A percentile compares a stretch with the other conserved stretches of the same genome.
Evolutionary conservation across 176 grass and related monocot species (phyloP).

Genomic region (Coix lacrymajobi): DNA sequence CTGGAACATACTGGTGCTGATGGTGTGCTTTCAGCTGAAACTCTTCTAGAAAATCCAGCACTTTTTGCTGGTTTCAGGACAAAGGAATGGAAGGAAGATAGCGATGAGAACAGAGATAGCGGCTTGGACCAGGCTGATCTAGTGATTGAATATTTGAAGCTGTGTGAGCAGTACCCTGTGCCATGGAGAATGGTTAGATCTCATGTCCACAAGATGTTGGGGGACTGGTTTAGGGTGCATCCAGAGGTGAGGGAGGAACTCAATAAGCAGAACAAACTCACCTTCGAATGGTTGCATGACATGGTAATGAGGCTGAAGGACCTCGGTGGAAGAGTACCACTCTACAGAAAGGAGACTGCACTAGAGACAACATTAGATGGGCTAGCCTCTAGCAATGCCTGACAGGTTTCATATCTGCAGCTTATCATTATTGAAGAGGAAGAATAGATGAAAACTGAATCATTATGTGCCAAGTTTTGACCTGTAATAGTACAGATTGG

Average conservation of each 20-base stretch:
- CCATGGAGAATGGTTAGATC: slow-evolving; percentile 96
- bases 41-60: slow-evolving; percentile 88
- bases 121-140: slow-evolving; percentile 76
- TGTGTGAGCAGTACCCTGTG: slow-evolving; percentile 88
- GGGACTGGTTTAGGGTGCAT: slow-evolving; percentile 83
- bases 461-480: not conserved
- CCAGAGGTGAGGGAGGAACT: slow-evolving; percentile 82
- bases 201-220: slow-evolving; percentile 96
- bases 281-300: slow-evolving; percentile 76
- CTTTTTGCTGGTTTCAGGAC: slow-evolving; percentile 82
- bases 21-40: slow-evolving; percentile 95
- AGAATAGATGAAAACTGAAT: not conserved
- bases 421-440: not conserved
- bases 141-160: slow-evolving; percentile 72
- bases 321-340: slow-evolving; percentile 52
- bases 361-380: not conserved
- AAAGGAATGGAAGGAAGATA: slow-evolving; percentile 62
- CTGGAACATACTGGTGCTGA: slow-evolving; percentile 78
- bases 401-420: not conserved
- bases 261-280: slow-evolving; percentile 73
- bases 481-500: slow-evolving; percentile 20
- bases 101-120: slow-evolving; percentile 27
- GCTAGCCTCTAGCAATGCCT: slow-evolving; percentile 30
- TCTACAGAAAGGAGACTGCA: slow-evolving; percentile 35
- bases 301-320: slow-evolving; percentile 86